Evolutionary conservation across 306 rosid genomes (phyloP), one percentile per base, ranked within the genome.

Genomic region (Leucaena leucocephala): DNA sequence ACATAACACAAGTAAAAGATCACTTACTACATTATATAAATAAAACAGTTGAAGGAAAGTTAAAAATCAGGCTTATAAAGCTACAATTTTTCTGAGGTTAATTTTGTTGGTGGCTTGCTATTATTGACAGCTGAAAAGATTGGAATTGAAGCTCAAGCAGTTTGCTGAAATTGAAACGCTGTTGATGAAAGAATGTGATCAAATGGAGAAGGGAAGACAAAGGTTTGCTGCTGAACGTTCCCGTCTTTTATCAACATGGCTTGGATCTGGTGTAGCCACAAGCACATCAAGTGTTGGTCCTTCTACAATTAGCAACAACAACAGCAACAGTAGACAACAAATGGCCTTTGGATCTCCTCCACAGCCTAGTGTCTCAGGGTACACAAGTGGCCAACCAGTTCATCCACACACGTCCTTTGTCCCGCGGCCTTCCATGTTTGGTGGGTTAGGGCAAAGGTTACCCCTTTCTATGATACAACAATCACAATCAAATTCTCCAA

Each of bases 151-250:
- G 92, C 87, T 96, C 83, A 93, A 96, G 89, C 99, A 96, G 81
- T 96, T 96, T 82, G 99, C 98, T 22, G 99, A 96, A 88, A 90
- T 96, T 76, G 99, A 96, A 86, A 93, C 99, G 16, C 86, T 90
- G 49, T 85, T 96, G 82, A 91, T 93, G 99, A 96, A 96, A 82
- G 99, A 96, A 85, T 93, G 98, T 1, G 99, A 96, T 70, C 98
- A 96, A 87, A 89, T 93, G 76, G 99, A 93, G 85, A 91, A 91
- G 88, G 71, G 94, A 33, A 88, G 93, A 85, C 97, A 93, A 84
- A 90, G 99, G 81, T 78, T 86, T 87, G 88, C 78, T n/a, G 88
- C 88, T 34, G 99, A 96, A 61, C 93, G 99, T 68, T 70, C 93
- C 43, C 90, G 96, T 33, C 19, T 89, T 69, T 68, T 91, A 63